Base-by-base conservation (phyloP, 2,329 filamentous ascomycete species). In the Colletotrichum sansevieriae region DNA sequence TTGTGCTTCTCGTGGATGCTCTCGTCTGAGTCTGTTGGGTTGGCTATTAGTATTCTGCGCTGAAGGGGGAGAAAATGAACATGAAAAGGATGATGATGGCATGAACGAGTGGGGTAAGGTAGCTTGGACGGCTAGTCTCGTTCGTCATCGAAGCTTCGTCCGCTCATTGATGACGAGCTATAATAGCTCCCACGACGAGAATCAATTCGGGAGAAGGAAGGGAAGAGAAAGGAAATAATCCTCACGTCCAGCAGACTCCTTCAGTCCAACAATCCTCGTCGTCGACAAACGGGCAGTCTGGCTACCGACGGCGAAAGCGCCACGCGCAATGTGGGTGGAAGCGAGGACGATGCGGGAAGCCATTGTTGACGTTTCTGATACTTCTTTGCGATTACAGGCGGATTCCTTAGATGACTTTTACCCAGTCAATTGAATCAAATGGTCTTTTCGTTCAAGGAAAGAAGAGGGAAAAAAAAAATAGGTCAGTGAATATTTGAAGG, bases 1-100 rank as follows among this genome's bases (percentile, higher is more conserved):
- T 91, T 90, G 81, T 90, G 88, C 76, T 81, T 85, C 70, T 90
- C 86, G 74, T 81, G 79, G 76, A 81, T 85, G 66, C 90, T 85
- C 74, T 81, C 79, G 71, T 84, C 80, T 13, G 79, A 72, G 49
- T 80, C 75, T 57, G 76, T 12, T n/a, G 13, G 11, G 8, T 20
- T n/a, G 15, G 43, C 20, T 63, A 22, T 43, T 6, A 57, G 65
- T 18, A 3, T n/a, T 15, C 15, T 52, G 49, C 3, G 10, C 8
- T 35, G 15, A 2, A 2, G 0, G n/a, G 10, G 18, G 13, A n/a
- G 15, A 6, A 11, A 1, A 15, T 59, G 56, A n/a, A 3, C 1
- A 25, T 55, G 35, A 18, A 11, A 11, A 54, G 35, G 35, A 10
- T 54, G 49, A 37, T 54, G 49, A 54, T 54, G 52, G 33, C n/a